Base-by-base conservation (phyloP, 169 alveolate genomes). In the Perkinsus chesapeaki region DNA sequence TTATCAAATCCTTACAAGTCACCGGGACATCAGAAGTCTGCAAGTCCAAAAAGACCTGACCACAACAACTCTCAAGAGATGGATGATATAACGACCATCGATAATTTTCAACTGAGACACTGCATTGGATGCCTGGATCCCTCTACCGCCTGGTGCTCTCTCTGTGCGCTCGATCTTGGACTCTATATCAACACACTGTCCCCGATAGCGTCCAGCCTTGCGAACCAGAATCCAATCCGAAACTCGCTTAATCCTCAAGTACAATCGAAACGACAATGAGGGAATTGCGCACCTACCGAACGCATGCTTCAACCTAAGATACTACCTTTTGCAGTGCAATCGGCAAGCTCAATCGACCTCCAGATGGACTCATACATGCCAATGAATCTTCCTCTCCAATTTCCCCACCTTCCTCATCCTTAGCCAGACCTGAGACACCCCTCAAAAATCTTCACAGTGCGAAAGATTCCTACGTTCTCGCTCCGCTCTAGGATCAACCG, bases 21-120 rank as follows among this genome's bases (percentile, higher is more conserved):
- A 97, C 99, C 3, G 99, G 98, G n/a, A 96, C 98, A 72, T 95
- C 96, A 39, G 98, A 95, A 38, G 98, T 96, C 92, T 97, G 97
- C 91, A 99, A 96, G 93, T 97, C 97, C 96, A 98, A 98, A 94
- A 99, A 98, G 48, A 98, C 96, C 92, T 98, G 16, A 43, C 23
- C 60, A 43, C 16, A 16, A 16, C 16, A 5, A 43, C 60, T 43
- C 16, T n/a, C n/a, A n/a, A n/a, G n/a, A n/a, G n/a, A n/a, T n/a
- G n/a, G n/a, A n/a, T n/a, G n/a, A n/a, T n/a, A n/a, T n/a, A n/a
- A n/a, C n/a, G n/a, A n/a, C n/a, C n/a, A n/a, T n/a, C n/a, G n/a
- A n/a, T n/a, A n/a, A n/a, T n/a, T n/a, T n/a, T n/a, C n/a, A n/a
- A n/a, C n/a, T n/a, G n/a, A n/a, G n/a, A n/a, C n/a, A n/a, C n/a